Percentiles rank a stretch among this genome's conserved stretches.
phyloP scores from a whole-genome alignment of 2,329 filamentous ascomycete genomes.

The Trichoderma endophyticum region DNA sequence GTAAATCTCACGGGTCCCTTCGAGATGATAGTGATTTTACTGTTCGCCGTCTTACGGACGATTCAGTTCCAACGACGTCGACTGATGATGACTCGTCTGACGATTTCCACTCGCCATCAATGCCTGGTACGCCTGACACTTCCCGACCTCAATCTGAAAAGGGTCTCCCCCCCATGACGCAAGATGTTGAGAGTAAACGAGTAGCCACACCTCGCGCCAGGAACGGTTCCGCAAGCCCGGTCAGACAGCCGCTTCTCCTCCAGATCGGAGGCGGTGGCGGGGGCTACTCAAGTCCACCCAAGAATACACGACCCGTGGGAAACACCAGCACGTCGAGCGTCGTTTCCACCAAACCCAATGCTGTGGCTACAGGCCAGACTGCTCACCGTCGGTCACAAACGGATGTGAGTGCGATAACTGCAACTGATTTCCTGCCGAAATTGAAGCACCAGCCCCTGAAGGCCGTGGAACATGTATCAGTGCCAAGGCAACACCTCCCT shows the following conservation, averaged over 20 bases:
- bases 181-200: slow-evolving; percentile 12
- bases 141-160: slow-evolving; percentile 42
- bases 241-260: neutral
- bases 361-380: slow-evolving; percentile 18
- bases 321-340: neutral
- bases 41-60: slow-evolving; percentile 14
- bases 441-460: slow-evolving; percentile 40
- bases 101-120: slow-evolving; percentile 35
- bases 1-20: slow-evolving; percentile 12
- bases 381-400: slow-evolving; percentile 20
- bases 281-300: neutral
- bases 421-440: slow-evolving; percentile 33
- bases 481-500: neutral
- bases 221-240: slow-evolving; percentile 9
- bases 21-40: slow-evolving; percentile 20
- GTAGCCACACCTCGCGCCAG: neutral
- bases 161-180: slow-evolving; percentile 26
- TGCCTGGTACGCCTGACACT: slow-evolving; percentile 39
- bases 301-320: neutral
- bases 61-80: slow-evolving; percentile 28
- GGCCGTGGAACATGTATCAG: slow-evolving; percentile 24
- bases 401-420: slow-evolving; percentile 13
- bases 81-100: slow-evolving; percentile 40
- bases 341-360: neutral
- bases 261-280: neutral